phyloP scores from a whole-genome alignment of 2,329 filamentous ascomycete species.

The Escovopsis weberi region DNA sequence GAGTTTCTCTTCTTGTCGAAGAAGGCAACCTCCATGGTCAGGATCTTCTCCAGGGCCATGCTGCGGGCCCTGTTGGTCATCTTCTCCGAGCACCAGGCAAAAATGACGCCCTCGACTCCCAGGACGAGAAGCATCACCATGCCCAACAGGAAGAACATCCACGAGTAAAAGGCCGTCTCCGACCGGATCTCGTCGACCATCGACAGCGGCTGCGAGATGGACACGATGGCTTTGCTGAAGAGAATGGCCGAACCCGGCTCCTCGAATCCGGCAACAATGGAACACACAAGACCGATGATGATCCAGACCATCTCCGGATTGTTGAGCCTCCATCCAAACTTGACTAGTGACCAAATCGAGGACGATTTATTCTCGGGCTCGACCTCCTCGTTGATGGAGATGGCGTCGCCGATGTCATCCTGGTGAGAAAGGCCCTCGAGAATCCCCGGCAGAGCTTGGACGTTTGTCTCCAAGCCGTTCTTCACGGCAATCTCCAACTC shows the following conservation, averaged over 20 bases:
- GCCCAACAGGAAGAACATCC: constrained; percentile 33
- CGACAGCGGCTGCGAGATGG: not conserved
- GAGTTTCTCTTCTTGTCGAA: constrained; percentile 20
- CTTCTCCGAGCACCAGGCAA: constrained; percentile 66
- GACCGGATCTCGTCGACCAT: not conserved
- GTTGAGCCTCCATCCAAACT: not conserved
- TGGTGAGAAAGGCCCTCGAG: no score
- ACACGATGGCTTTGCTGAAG: not conserved
- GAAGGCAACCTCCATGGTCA: constrained; percentile 27
- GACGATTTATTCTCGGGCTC: not conserved
- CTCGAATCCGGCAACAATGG: not conserved
- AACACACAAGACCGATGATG: not conserved
- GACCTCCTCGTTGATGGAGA: not conserved
- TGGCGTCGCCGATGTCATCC: no score
- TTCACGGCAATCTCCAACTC: no score
- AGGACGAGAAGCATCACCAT: constrained; percentile 22
- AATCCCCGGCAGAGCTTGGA: no score
- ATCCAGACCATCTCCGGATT: not conserved
- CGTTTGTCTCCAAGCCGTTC: no score
- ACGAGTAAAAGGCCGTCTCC: constrained; percentile 28
- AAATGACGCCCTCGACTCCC: constrained; percentile 29
- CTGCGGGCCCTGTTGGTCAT: constrained; percentile 65
- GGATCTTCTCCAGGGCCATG: constrained; percentile 14
- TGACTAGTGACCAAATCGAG: not conserved
- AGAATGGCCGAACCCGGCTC: not conserved